Evolutionary conservation across 768 basidiomycete genomes (phyloP), one percentile per base, ranked within the genome.

Genomic region (Leccinellum luteum): DNA sequence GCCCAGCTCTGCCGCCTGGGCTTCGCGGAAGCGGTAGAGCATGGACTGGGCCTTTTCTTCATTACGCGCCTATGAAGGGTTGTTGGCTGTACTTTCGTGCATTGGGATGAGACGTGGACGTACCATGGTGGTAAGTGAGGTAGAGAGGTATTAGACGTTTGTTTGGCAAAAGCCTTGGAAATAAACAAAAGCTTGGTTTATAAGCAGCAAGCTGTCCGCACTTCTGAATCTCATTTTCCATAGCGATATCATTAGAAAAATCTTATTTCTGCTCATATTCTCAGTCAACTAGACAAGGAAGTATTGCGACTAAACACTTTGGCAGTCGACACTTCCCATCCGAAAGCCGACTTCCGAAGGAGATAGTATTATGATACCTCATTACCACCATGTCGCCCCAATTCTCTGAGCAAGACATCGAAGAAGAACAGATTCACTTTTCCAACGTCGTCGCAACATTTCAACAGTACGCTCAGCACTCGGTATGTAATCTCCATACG

Each of bases 21-120:
- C 91, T 76, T 98, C 94, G 54, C 96, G 89, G 76, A 99, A 98
- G 57, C 94, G 91, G 71, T 93, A 92, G 30, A 93, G 80, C 90
- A 92, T 94, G 17, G 90, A 92, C 74, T 96, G 94, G 1, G 94
- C 92, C 73, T 98, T 99, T 75, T 98, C 96, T 73, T 94, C 91
- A 88, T 98, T 98, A 73, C 95, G 89, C 60, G 95, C 94, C 94
- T 93, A 19, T 43, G n/a, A 6, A 41, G 6, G 0, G 3, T 43
- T 5, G 10, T 43, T 19, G 13, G 41, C 6, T 43, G 19, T 12
- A 13, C 10, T 19, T 31, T 21, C 2, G 1, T 19, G 2, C 3
- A 15, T 14, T 13, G 12, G 21, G 5, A 3, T 15, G 19, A 4
- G 8, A 25, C 12, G 8, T 15, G 23, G 21, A 31, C 55, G 28